Percentiles rank a stretch among this genome's conserved stretches.
phyloP scores from a whole-genome alignment of 805 yeast species.

The Teunomyces kruisii region DNA sequence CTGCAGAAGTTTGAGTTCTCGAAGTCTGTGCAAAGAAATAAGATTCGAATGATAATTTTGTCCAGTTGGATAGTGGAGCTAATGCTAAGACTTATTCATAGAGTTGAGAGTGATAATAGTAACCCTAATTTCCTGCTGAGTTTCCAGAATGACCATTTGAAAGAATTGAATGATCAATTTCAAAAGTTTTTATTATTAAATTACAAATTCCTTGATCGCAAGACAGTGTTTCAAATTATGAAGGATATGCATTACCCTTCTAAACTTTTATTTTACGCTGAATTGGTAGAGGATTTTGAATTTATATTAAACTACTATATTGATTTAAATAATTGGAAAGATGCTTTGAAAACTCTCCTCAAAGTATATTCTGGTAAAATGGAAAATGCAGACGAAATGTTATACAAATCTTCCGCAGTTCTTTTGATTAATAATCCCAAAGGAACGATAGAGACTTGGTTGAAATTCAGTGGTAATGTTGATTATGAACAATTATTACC shows the following conservation, averaged over 20 bases:
- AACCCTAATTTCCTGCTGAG: not conserved
- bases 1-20: conserved; percentile 26
- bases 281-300: conserved; percentile 62
- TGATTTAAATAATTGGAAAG: conserved; percentile 67
- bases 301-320: conserved; percentile 72
- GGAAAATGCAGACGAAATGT: conserved; percentile 25
- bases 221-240: conserved; percentile 71
- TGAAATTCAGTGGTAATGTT: conserved; percentile 46
- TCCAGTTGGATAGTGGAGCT: conserved; percentile 69
- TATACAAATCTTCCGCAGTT: conserved; percentile 69
- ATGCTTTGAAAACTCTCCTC: conserved; percentile 61
- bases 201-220: conserved; percentile 54
- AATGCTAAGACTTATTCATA: conserved; percentile 47
- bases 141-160: conserved; percentile 1
- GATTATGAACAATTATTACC: conserved; percentile 71
- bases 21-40: conserved; percentile 25
- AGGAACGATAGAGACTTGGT: conserved; percentile 78
- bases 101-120: conserved; percentile 33
- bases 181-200: conserved; percentile 53
- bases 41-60: conserved; percentile 43
- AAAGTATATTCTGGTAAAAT: conserved; percentile 38
- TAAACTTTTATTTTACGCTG: conserved; percentile 68
- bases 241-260: conserved; percentile 62
- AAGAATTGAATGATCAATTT: conserved; percentile 15
- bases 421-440: conserved; percentile 67